phyloP scores from a whole-genome alignment of 495 filamentous ascomycete genomes.

The Penicillium soppii region DNA sequence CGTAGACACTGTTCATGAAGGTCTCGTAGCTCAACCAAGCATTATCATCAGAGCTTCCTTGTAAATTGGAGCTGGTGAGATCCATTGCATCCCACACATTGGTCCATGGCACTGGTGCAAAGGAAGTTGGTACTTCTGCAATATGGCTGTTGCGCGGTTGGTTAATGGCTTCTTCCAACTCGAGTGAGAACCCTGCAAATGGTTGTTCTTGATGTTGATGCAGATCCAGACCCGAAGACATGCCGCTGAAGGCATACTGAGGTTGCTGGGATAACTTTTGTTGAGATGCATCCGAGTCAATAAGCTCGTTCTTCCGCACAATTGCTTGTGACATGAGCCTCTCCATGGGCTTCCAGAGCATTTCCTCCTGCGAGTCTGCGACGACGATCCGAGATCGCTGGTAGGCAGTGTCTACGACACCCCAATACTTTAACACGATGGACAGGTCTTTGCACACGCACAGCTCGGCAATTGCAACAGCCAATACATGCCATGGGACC shows the following conservation, averaged over 20 bases:
- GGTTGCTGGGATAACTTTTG: neutral
- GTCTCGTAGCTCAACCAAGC: slow-evolving; percentile 36
- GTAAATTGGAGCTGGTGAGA: slow-evolving; percentile 5
- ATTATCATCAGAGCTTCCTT: slow-evolving; percentile 12
- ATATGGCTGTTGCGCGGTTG: neutral
- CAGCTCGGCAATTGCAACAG: slow-evolving; percentile 64
- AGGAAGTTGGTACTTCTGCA: neutral
- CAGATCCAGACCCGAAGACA: neutral
- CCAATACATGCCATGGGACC: slow-evolving; percentile 49
- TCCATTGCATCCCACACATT: slow-evolving; percentile 37
- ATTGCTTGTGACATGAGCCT: slow-evolving; percentile 57
- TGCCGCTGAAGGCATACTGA: neutral
- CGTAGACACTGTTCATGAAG: slow-evolving; percentile 35
- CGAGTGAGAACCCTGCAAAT: neutral
- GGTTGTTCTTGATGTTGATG: neutral
- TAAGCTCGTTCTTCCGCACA: slow-evolving; percentile 20
- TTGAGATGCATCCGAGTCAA: neutral
- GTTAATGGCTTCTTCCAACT: neutral
- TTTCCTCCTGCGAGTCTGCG: slow-evolving; percentile 54
- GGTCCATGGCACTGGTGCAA: slow-evolving; percentile 22
- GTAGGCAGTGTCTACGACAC: slow-evolving; percentile 60
- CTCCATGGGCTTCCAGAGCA: slow-evolving; percentile 68
- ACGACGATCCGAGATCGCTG: slow-evolving; percentile 48
- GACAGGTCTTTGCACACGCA: slow-evolving; percentile 61
- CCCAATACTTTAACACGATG: slow-evolving; percentile 71